Conservation (phyloP, 1,284 basidiomycete species). For the Pseudozyma tsukubaensis region DNA sequence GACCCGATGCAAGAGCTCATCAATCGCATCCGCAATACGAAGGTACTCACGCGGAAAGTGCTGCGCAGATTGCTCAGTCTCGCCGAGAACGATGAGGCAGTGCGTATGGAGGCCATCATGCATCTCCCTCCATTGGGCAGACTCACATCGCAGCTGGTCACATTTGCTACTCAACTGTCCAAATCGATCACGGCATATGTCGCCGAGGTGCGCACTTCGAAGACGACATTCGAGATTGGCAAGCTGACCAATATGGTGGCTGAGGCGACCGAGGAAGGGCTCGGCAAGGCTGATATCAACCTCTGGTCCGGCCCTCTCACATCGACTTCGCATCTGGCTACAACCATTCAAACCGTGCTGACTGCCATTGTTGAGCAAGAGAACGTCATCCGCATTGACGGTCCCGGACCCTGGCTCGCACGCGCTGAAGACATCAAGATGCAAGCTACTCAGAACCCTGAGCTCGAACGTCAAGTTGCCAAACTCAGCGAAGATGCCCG, state of each 20-base stretch:
- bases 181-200: conserved; percentile 41
- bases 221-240: conserved; percentile 42
- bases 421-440: conserved; percentile 89
- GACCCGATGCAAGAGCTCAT: conserved; percentile 58
- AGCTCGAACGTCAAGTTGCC: conserved; percentile 86
- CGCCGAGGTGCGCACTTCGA: conserved; percentile 47
- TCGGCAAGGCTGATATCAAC: conserved; percentile 38
- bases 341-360: conserved; percentile 53
- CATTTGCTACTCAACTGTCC: conserved; percentile 52
- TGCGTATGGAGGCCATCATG: conserved; percentile 56
- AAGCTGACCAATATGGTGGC: conserved; percentile 37
- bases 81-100: conserved; percentile 58
- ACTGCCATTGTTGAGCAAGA: conserved; percentile 56
- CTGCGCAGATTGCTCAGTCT: conserved; percentile 60
- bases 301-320: conserved; percentile 44
- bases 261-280: conserved; percentile 51
- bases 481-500: conserved; percentile 89
- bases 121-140: conserved; percentile 57
- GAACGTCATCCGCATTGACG: conserved; percentile 61
- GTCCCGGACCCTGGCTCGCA: conserved; percentile 79
- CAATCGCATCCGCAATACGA: conserved; percentile 54
- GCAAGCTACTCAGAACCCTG: conserved; percentile 83
- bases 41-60: conserved; percentile 63
- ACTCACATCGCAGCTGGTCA: conserved; percentile 58
- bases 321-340: conserved; percentile 42